These are phyloP conservation scores for Nyssa sinensis DNA, from an alignment of 148 eudicot species.

Conservation along the genomic window DNA sequence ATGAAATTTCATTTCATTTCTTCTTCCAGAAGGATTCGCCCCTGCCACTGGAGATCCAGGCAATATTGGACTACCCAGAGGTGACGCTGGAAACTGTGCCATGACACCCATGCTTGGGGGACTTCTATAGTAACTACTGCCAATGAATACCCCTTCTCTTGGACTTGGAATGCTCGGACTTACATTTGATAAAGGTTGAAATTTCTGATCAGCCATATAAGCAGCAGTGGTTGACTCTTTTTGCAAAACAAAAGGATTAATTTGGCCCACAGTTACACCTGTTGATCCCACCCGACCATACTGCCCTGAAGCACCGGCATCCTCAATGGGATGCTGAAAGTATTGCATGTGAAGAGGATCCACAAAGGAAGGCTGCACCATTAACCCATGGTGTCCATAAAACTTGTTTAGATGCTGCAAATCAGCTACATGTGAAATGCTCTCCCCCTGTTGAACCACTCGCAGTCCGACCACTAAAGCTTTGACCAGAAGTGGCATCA, in stretches of 20 bases:
- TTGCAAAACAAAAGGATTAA: constrained; percentile 34
- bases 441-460: constrained; percentile 47
- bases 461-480: constrained; percentile 44
- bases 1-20: constrained; percentile 51
- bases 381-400: constrained; percentile 51
- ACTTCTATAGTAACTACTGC: constrained; percentile 46
- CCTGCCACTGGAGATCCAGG: constrained; percentile 73
- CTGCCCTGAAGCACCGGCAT: constrained; percentile 46
- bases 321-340: constrained; percentile 47
- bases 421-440: constrained; percentile 43
- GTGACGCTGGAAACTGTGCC: constrained; percentile 50
- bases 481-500: constrained; percentile 46
- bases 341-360: constrained; percentile 56
- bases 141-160: constrained; percentile 41
- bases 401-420: constrained; percentile 47
- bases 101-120: constrained; percentile 44
- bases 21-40: constrained; percentile 40
- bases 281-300: constrained; percentile 39
- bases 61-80: constrained; percentile 73
- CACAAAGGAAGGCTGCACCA: constrained; percentile 39
- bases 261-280: constrained; percentile 41
- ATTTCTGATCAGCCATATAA: constrained; percentile 39
- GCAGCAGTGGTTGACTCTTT: constrained; percentile 33
- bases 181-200: constrained; percentile 30
- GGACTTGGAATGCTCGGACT: constrained; percentile 30